Base-by-base conservation (phyloP, 352 stramenopile species). In the Plasmopara halstedii region DNA sequence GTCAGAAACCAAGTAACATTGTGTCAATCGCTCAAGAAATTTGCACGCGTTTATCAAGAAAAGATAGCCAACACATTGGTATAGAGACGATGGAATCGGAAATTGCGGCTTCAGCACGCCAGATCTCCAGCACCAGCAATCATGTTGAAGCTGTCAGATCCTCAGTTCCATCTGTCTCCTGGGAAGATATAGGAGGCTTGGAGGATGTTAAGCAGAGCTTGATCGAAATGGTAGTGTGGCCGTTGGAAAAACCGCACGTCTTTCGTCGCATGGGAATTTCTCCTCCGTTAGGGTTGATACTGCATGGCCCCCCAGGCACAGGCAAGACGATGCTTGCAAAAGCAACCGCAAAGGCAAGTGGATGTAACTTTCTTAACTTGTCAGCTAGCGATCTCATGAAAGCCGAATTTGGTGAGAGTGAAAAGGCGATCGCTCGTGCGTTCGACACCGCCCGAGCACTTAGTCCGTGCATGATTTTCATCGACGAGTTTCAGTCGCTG, bases 311-410 rank as follows among this genome's bases (percentile, higher is more conserved):
- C 6, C 82, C 82, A 19, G 82, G 82, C 14, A 94, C 82, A 17
- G 82, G 82, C 36, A 94, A 94, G 59, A 94, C 82, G 1, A 84
- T 94, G 76, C 58, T 94, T 0, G 82, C 82, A 14, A 94, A 94
- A 58, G 82, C 82, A 0, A 68, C 80, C 7, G 78, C 82, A 0
- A 78, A 65, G 5, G 82, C 77, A 6, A 90, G 77, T 22, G 63
- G 74, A n/a, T 94, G 82, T 53, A 89, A 91, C 40, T 91, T 94
- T 39, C 53, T 94, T 15, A 89, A 82, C 19, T 37, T 94, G 13
- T 66, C 67, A 19, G 78, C 80, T 2, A 92, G 76, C 43, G 80
- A 92, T 23, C 32, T 94, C 5, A 84, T 94, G 66, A 82, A 79
- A 22, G 69, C 70, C 26, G 80, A 91, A 39, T 76, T 94, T 58